Evolutionary conservation across 305 asterid species (phyloP), one percentile per base, ranked within the genome.

Genomic region (Plantago lanceolata): DNA sequence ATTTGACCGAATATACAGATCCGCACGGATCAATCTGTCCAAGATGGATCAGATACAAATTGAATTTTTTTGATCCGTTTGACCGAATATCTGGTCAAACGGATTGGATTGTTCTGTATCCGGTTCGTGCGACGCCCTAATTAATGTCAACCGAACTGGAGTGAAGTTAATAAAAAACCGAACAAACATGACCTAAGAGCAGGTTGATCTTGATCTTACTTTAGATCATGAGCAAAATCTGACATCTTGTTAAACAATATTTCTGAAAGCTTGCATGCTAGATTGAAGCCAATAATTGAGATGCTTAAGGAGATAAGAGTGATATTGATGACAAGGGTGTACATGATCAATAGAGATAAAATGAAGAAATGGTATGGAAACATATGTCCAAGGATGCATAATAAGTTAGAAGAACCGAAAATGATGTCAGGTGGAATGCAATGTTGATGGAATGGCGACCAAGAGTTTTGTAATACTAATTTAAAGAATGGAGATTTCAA

Each of bases 241-340:
- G 68, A 63, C n/a, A 17, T 35, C 0, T 35, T 64, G 8, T 19
- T 64, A 50, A 64, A 64, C 20, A 64, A 64, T n/a, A 19, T 52
- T 19, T 51, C 20, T 52, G 60, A 64, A n/a, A 50, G 37, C 21
- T 64, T 37, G 5, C 17, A 37, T 2, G 31, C 43, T 2, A 64
- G 52, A 15, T 15, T 8, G 4, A 52, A 19, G 14, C 51, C 53
- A 5, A 52, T 52, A 2, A 17, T 58, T 18, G 63, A 37, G 26
- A 13, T 52, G 43, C 2, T 64, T 2, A 61, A 64, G 19, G 4
- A 7, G 0, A 19, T 52, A 0, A 64, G 52, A 8, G 3, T 12
- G 17, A 53, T 19, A 0, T 21, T 20, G 35, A 53, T 52, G 68
- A 53, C 37, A 8, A 58, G 50, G 6, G 18, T 31, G 11, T 37